Base-by-base conservation (phyloP, 1,139 yeast genomes). In the Pneumocystis jirovecii region DNA sequence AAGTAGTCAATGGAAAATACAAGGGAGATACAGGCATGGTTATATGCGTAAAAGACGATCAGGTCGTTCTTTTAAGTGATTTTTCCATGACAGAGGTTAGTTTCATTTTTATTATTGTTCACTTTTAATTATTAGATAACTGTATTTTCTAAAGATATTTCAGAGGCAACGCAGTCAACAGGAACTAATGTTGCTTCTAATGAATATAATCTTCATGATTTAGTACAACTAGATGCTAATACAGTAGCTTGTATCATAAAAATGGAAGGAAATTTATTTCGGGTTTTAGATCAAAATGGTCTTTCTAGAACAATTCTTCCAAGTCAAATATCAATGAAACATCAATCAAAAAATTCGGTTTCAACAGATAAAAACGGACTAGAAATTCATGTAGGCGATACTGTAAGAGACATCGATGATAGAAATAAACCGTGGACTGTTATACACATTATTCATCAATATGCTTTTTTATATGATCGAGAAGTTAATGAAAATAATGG, bases 21-120 rank as follows among this genome's bases (percentile, higher is more conserved):
- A 80, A 85, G 65, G 97, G 91, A 72, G 97, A 91, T 73, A 89
- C 96, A 35, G 98, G 98, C 76, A 82, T 93, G 78, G 96, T 93
- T 64, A 91, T 95, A 63, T 82, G 85, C 69, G 83, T 89, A 59
- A 83, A 83, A 64, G 89, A 87, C 63, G 96, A 91, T 72, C 87
- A 89, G 63, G 97, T 91, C 25, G 88, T 96, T 0, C 81, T 95
- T 70, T 83, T 93, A 69, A 87, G 96, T 68, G 96, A 93, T 74
- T 90, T 90, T 76, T 86, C 96, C 1, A 84, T 83, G 72, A 85
- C 86, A 70, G 97, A 93, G 75, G 83, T 93, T 56, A 85, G 95
- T 39, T 97, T 93, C 2, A 91, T 95, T 73, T 42, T 66, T 19
- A 15, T 50, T 50, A 10, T 50, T 25, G 1, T 25, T 40, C 12